Evolutionary conservation across 1,284 basidiomycete species (phyloP).

Genomic region (Macrocybe sp.): DNA sequence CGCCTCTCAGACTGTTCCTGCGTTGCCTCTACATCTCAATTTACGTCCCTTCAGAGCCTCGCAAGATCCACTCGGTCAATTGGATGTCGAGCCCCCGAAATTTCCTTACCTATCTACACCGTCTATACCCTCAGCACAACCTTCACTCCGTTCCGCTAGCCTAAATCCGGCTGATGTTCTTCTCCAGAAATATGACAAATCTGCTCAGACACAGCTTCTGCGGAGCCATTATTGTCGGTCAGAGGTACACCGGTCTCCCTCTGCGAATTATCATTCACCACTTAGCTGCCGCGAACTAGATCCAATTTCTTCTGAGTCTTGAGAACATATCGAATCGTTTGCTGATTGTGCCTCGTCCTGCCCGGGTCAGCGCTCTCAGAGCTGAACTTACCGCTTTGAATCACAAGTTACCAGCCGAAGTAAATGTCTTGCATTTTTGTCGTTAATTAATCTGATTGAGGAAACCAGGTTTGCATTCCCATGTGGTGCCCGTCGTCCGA

Average conservation of each 20-base stretch:
- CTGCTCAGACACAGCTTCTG: constrained; percentile 71
- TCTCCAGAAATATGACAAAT: constrained; percentile 60
- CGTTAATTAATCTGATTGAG: constrained; percentile 8
- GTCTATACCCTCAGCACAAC: constrained; percentile 47
- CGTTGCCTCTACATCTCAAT: constrained; percentile 52
- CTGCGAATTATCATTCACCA: constrained; percentile 13
- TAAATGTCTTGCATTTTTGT: constrained; percentile 25
- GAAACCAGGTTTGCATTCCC: constrained; percentile 84
- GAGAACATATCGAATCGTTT: constrained; percentile 94
- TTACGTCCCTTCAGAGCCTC: constrained; percentile 48
- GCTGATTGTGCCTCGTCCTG: constrained; percentile 89
- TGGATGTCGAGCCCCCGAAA: constrained; percentile 40
- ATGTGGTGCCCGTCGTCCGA: constrained; percentile 89
- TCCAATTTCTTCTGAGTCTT: constrained; percentile 83
- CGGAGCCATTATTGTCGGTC: constrained; percentile 88
- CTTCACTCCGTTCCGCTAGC: constrained; percentile 38
- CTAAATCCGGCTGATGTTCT: constrained; percentile 46
- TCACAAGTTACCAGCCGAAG: constrained; percentile 93
- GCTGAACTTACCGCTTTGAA: constrained; percentile 96
- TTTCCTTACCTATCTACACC: constrained; percentile 65
- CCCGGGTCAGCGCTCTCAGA: constrained; percentile 90
- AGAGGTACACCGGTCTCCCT: constrained; percentile 51
- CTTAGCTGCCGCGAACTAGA: constrained; percentile 32
- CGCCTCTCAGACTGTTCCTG: constrained; percentile 68
- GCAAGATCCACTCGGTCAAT: constrained; percentile 70